These are phyloP conservation scores for Avena eriantha DNA, from an alignment of 176 grass and related monocot genomes.

Conservation along the genomic window DNA sequence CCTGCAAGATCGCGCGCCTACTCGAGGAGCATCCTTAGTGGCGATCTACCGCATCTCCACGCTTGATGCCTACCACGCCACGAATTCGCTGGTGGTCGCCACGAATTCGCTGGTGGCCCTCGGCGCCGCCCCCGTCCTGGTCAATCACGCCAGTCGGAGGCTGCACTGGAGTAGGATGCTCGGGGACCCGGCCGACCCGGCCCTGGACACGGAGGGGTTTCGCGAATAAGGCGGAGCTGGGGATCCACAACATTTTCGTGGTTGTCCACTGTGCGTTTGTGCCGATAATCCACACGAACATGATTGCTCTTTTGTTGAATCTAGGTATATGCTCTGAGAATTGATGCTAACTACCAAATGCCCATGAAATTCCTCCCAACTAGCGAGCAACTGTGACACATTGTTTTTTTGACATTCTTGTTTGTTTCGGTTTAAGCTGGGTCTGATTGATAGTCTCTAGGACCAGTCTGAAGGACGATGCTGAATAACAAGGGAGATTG, in stretches of 20 bases:
- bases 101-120: constrained; percentile 43
- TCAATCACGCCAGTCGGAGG: background rate
- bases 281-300: constrained; percentile 48
- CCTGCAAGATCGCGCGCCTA: too few relatives aligned
- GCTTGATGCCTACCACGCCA: constrained; percentile 75
- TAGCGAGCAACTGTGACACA: background rate
- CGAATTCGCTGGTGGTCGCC: constrained; percentile 55
- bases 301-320: background rate
- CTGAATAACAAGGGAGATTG: background rate
- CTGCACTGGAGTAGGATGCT: constrained; percentile 82
- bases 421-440: background rate
- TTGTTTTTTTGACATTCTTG: background rate
- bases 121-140: too few relatives aligned
- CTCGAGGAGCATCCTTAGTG: too few relatives aligned
- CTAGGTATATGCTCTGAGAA: background rate
- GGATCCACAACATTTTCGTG: constrained; percentile 67
- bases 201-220: constrained; percentile 49
- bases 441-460: background rate
- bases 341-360: background rate
- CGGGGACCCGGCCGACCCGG: constrained; percentile 50
- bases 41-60: too few relatives aligned
- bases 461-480: background rate
- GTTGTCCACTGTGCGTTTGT: constrained; percentile 60
- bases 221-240: constrained; percentile 30
- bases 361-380: background rate